Percentiles rank a stretch among this genome's conserved stretches.
phyloP scores from a whole-genome alignment of 176 grass and related monocot species.

The Alopecurus myosuroides region DNA sequence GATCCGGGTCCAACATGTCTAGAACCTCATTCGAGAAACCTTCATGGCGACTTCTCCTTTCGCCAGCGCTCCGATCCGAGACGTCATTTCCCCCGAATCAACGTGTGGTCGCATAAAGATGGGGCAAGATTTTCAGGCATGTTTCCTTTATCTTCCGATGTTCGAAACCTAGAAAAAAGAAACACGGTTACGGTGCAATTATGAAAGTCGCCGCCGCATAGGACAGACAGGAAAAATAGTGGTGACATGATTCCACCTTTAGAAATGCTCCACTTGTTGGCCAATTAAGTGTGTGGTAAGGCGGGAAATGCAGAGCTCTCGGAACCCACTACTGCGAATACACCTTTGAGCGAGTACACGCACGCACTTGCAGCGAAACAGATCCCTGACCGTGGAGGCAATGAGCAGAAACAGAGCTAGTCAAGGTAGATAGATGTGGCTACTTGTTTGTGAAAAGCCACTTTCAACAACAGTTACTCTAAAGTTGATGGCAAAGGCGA shows the following conservation, averaged over 20 bases:
- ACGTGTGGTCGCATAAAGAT: slow-evolving; percentile 11
- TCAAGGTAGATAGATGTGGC: slow-evolving; percentile 31
- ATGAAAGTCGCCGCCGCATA: not conserved
- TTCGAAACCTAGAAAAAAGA: slow-evolving; percentile 8
- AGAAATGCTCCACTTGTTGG: slow-evolving; percentile 39
- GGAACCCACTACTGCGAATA: slow-evolving; percentile 6
- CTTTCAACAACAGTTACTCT: slow-evolving; percentile 19
- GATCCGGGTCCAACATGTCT: slow-evolving; percentile 8
- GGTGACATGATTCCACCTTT: slow-evolving; percentile 32
- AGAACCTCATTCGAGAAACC: slow-evolving; percentile 1
- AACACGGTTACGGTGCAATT: not conserved
- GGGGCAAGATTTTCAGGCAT: slow-evolving; percentile 10
- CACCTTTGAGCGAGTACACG: slow-evolving; percentile 20
- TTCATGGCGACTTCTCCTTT: not conserved
- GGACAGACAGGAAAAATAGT: slow-evolving; percentile 19
- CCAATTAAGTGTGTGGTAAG: slow-evolving; percentile 17
- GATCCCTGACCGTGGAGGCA: slow-evolving; percentile 9
- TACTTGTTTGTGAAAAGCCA: slow-evolving; percentile 24
- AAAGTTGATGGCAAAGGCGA: not conserved
- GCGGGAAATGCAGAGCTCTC: slow-evolving; percentile 39
- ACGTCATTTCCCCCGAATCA: slow-evolving; percentile 5
- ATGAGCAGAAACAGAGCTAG: slow-evolving; percentile 12
- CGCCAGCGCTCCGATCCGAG: not conserved
- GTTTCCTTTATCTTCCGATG: not conserved
- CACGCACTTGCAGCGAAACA: slow-evolving; percentile 24